Evolutionary conservation across 78 protist genomes (phyloP).

Genomic region (Dictyostelium intermedium): DNA sequence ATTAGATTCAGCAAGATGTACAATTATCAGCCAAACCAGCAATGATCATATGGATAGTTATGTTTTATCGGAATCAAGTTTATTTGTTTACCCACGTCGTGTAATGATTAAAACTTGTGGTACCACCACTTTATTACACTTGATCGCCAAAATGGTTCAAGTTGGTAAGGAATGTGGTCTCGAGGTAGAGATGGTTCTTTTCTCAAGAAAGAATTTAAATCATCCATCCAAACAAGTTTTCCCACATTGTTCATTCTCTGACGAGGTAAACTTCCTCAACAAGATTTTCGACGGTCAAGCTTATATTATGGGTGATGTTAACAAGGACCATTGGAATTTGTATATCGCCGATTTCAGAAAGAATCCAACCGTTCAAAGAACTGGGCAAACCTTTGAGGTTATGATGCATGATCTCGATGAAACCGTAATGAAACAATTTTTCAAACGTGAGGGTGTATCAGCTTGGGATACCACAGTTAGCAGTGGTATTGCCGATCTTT

Average conservation of each 20-base stretch:
- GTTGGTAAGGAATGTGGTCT: conserved; percentile 61
- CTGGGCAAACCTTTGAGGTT: conserved; percentile 80
- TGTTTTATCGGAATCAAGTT: conserved; percentile 90
- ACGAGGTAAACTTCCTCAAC: conserved; percentile 85
- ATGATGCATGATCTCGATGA: conserved; percentile 92
- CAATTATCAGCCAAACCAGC: conserved; percentile 79
- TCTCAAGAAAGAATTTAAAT: conserved; percentile 88
- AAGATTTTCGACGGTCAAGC: conserved; percentile 77
- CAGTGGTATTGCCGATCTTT: conserved; percentile 63
- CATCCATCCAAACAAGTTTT: conserved; percentile 88
- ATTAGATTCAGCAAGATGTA: conserved; percentile 80
- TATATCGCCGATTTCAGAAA: conserved; percentile 82
- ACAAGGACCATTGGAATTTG: conserved; percentile 92
- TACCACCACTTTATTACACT: conserved; percentile 89
- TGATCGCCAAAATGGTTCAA: conserved; percentile 76
- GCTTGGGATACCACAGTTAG: conserved; percentile 59
- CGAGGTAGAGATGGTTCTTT: conserved; percentile 72
- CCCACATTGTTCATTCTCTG: conserved; percentile 86
- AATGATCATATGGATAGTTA: conserved; percentile 85
- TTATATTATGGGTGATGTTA: conserved; percentile 89
- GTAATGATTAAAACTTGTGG: conserved; percentile 96
- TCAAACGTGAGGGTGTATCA: conserved; percentile 63
- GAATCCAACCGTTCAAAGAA: background rate
- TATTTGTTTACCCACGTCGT: conserved; percentile 88
- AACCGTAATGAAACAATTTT: conserved; percentile 81